Evolutionary conservation across 352 stramenopile species (phyloP), one percentile per base, ranked within the genome.

Genomic region (Phytophthora citrophthora): DNA sequence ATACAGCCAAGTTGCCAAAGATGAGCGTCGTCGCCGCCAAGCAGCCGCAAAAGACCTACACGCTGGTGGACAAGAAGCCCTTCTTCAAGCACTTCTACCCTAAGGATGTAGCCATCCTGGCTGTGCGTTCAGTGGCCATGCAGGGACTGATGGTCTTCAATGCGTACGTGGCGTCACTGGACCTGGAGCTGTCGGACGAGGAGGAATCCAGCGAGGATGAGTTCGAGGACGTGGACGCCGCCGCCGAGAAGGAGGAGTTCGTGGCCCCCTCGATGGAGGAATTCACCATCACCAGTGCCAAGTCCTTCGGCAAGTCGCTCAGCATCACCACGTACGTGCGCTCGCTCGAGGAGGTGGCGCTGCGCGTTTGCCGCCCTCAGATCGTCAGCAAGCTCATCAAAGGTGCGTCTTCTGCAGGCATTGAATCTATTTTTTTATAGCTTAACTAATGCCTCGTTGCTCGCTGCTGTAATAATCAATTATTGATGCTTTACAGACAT

Each of bases 11-110:
- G 31, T 1, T 54, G 24, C 23, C 43, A 53, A n/a, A 36, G 34
- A 91, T 93, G 84, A 93, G 84, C 44, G 56, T 77, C 63, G 68
- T 89, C 23, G 68, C 74, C 38, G 76, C 70, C 57, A 61, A 76
- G 38, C 39, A 67, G 47, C 57, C 44, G 48, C 79, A 85, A 53
- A 88, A 88, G 68, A 72, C 81, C 60, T 93, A 93, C 70, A 36
- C 23, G 18, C 16, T 95, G 65, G 84, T 61, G 69, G 86, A 95
- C 73, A 91, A 95, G 72, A 95, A 95, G 69, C 82, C 86, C 44
- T 95, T 83, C 60, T 89, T 89, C 54, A 88, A 91, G 64, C 86
- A 95, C 61, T 92, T 95, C 53, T 83, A 92, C 66, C 72, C 79
- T 24, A 76, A 75, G 36, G 76, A 89, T 67, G 66, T 93, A 26